phyloP scores from a whole-genome alignment of 2,329 filamentous ascomycete genomes.

The Calcarisporium arbuscula region DNA sequence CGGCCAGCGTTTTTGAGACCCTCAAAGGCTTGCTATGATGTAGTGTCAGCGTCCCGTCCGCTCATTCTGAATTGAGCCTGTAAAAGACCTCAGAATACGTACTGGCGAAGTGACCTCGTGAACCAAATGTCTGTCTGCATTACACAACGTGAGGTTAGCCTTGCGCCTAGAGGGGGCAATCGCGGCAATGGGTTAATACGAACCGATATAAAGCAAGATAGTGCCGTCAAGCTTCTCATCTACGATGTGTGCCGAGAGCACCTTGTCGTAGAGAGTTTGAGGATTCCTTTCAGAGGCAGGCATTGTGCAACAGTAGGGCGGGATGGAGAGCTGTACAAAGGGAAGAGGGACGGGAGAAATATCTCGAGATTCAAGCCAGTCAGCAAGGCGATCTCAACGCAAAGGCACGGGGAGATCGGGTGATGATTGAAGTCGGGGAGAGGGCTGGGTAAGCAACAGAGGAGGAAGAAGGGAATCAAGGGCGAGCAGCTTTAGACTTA shows the following conservation, averaged over 20 bases:
- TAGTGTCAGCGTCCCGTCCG: conserved; percentile 3
- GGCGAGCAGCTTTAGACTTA: too few relatives aligned
- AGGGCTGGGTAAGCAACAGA: too few relatives aligned
- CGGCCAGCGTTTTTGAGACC: conserved; percentile 84
- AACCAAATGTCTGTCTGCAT: conserved; percentile 81
- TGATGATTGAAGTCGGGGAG: too few relatives aligned
- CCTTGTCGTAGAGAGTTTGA: conserved; percentile 94
- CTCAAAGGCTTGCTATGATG: conserved; percentile 83
- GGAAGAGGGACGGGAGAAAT: conserved; percentile 7
- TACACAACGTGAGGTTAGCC: conserved; percentile 4
- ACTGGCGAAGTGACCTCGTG: conserved; percentile 98
- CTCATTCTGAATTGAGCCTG: conserved; percentile 1
- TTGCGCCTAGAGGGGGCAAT: background rate
- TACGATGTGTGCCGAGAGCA: conserved; percentile 89
- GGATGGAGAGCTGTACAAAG: conserved; percentile 1
- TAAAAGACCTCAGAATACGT: conserved; percentile 28
- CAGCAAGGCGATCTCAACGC: too few relatives aligned
- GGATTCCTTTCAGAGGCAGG: conserved; percentile 65
- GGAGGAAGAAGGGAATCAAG: too few relatives aligned
- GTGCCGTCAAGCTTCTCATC: conserved; percentile 94
- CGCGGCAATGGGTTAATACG: conserved; percentile 19
- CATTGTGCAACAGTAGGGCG: conserved; percentile 49
- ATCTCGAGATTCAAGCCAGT: too few relatives aligned
- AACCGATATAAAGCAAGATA: conserved; percentile 87
- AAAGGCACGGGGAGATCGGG: too few relatives aligned